These are phyloP conservation scores for Funneliformis geosporum DNA, from an alignment of 192 early-diverging fungal species.

Conservation along the genomic window DNA sequence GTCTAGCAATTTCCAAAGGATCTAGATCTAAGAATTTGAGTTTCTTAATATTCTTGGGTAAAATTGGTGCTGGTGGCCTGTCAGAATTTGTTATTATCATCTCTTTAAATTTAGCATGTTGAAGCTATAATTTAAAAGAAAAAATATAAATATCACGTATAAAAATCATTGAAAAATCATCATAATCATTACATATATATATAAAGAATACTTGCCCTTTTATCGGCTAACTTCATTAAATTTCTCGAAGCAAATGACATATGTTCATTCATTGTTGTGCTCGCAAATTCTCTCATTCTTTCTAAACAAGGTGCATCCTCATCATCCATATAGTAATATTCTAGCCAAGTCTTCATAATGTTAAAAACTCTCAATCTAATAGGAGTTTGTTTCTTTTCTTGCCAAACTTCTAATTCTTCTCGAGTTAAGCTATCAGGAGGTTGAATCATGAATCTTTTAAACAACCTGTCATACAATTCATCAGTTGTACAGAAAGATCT, in stretches of 20 bases:
- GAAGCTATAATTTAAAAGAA: not conserved
- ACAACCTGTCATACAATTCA: slow-evolving; percentile 75
- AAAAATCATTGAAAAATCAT: not conserved
- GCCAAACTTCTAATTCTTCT: slow-evolving; percentile 77
- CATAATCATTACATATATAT: not conserved
- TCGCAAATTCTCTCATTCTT: slow-evolving; percentile 73
- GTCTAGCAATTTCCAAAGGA: slow-evolving; percentile 89
- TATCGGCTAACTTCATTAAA: slow-evolving; percentile 78
- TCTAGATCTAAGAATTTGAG: slow-evolving; percentile 88
- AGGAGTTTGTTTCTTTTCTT: slow-evolving; percentile 81
- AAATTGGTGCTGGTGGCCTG: slow-evolving; percentile 73
- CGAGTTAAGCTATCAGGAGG: slow-evolving; percentile 66
- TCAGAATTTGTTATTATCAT: slow-evolving; percentile 64
- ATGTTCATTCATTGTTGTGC: slow-evolving; percentile 69
- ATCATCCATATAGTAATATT: slow-evolving; percentile 82
- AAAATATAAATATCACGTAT: not conserved
- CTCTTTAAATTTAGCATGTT: slow-evolving; percentile 59
- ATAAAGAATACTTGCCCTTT: slow-evolving; percentile 46
- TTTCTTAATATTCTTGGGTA: slow-evolving; percentile 76
- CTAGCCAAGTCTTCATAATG: slow-evolving; percentile 95
- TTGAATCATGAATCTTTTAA: slow-evolving; percentile 74
- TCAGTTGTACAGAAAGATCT: slow-evolving; percentile 84
- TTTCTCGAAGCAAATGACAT: slow-evolving; percentile 69
- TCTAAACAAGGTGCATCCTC: slow-evolving; percentile 70
- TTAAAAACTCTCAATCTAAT: slow-evolving; percentile 95